Conservation (phyloP, 1,284 basidiomycete species). For the Xerocomus minutiporus region DNA sequence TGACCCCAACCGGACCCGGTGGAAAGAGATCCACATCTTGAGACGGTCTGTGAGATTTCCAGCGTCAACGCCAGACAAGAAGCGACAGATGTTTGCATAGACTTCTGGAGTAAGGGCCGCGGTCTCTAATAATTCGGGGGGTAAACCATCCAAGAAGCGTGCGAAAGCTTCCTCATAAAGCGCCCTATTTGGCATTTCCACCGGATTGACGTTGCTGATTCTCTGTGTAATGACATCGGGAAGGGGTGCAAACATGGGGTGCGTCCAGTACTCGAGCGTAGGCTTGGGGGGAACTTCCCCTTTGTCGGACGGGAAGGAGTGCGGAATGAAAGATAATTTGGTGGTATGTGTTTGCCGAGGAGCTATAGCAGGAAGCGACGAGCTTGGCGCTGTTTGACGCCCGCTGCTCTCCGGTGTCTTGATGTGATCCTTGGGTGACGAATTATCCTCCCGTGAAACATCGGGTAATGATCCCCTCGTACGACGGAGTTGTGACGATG, state of each 20-base stretch:
- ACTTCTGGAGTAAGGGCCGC: slow-evolving; percentile 51
- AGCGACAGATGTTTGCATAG: slow-evolving; percentile 50
- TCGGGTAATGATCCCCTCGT: slow-evolving; percentile 24
- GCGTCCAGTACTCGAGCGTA: slow-evolving; percentile 50
- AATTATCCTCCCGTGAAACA: slow-evolving; percentile 18
- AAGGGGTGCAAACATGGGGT: slow-evolving; percentile 55
- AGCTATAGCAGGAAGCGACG: slow-evolving; percentile 16
- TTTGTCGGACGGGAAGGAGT: slow-evolving; percentile 35
- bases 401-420: slow-evolving; percentile 27
- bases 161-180: slow-evolving; percentile 49
- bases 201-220: slow-evolving; percentile 45
- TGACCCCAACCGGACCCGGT: slow-evolving; percentile 59
- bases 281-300: slow-evolving; percentile 36
- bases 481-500: slow-evolving; percentile 27
- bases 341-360: slow-evolving; percentile 22
- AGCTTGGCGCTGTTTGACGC: slow-evolving; percentile 13
- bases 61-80: slow-evolving; percentile 40
- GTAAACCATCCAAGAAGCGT: slow-evolving; percentile 49
- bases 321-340: slow-evolving; percentile 33
- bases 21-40: slow-evolving; percentile 52
- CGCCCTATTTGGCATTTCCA: slow-evolving; percentile 56
- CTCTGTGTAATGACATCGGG: slow-evolving; percentile 48
- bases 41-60: slow-evolving; percentile 44
- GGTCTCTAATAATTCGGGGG: slow-evolving; percentile 55
- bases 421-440: slow-evolving; percentile 14